Base-by-base conservation (phyloP, 2,329 filamentous ascomycete species). In the Teratosphaeria viscida region DNA sequence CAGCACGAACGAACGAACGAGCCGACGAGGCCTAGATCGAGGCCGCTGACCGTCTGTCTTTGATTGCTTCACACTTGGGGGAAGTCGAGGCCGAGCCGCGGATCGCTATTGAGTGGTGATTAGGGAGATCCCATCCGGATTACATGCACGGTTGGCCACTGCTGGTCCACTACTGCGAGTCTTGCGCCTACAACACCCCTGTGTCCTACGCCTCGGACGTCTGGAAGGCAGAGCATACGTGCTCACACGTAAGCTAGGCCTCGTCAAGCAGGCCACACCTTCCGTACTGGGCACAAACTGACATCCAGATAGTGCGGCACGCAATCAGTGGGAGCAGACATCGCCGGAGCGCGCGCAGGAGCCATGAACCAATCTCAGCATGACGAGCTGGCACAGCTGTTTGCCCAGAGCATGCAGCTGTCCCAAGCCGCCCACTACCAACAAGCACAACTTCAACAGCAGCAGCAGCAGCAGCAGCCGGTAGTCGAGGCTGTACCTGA, bases 301-400 rank as follows among this genome's bases (percentile, higher is more conserved):
- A 69, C 63, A 59, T 60, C 37, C 60, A 52, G 39, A 54, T 73
- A 79, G 77, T 79, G 76, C 69, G 75, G 75, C 60, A 67, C 69
- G 43, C 68, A 71, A 58, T 75, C 73, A 52, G 67, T 64, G 23
- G 76, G 76, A 43, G 73, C 79, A 77, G 74, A 68, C 72, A 59
- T 74, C 72, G 61, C 75, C 75, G 67, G 63, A 75, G 64, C 76
- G 75, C 65, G 67, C 73, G 70, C 79, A 76, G 52, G 56, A 57
- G 64, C 16, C 63, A 65, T 65, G 63, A 61, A 62, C 43, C 47
- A 60, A 26, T 47, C 49, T 1, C 82, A 85, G 68, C 85, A 92
- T 71, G 89, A 95, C 64, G 91, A 95, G 66, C 86, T 96, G 39
- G 82, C 87, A n/a, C 78, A 82, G 61, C 85, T 95, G 68, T 91